Evolutionary conservation across 2,329 filamentous ascomycete species (phyloP), one percentile per base, ranked within the genome.

Genomic region (Xylariales sp.): DNA sequence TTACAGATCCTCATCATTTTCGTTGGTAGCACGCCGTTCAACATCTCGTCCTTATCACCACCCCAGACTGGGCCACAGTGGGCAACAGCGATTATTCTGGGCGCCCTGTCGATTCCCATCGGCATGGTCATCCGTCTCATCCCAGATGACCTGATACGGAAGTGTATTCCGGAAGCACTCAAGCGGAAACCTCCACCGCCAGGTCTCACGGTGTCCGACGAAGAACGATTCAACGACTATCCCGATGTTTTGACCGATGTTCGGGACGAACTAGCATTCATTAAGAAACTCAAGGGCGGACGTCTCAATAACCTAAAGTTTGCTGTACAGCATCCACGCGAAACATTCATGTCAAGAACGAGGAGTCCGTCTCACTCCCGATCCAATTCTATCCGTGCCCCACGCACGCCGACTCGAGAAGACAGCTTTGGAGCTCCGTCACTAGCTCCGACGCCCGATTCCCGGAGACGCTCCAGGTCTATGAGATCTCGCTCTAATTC

Each of bases 1-100:
- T 93, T 93, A 28, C 95, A 98, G 78, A 84, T 96, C 32, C 86
- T 97, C 80, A 98, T 98, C 78, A 87, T 97, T 75, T 96, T 93
- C 75, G 88, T 97, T 58, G 95, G 95, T 71, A 92, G 93, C 39
- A 81, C 83, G 8, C 93, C 94, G 1, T 97, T 98, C 83, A 87
- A 88, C 57, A 93, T 97, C 68, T 85, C 85, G 1, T 69, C 77
- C 0, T 81, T 84, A 0, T 84, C 80, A 8, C 76, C 76, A 9
- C 64, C 76, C 10, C 85, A 97, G 72, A 90, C 89, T 18, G 87
- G 87, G n/a, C 82, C 85, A 12, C 91, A 97, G 78, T 98, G 95
- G 96, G 94, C 85, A 7, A 91, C 96, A 73, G 97, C 94, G 7
- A 86, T 99, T 64, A 84, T 96, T 32, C 87, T 97, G 45, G 94